phyloP scores from a whole-genome alignment of 495 filamentous ascomycete species.

The Lasiosphaeris hirsuta region DNA sequence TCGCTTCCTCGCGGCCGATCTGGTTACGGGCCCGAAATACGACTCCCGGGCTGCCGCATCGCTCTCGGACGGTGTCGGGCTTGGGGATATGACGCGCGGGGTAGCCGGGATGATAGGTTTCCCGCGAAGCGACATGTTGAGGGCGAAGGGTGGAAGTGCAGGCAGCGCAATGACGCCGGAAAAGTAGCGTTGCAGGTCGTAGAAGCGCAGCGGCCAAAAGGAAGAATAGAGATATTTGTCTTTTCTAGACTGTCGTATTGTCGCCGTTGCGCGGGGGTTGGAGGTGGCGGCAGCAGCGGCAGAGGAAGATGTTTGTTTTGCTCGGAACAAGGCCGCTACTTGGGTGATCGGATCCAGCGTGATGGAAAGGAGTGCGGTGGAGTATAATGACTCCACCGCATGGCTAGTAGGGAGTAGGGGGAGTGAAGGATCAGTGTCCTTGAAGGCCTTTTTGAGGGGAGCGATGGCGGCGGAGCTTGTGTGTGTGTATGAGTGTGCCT shows the following conservation, averaged over 20 bases:
- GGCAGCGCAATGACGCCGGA: constrained; percentile 48
- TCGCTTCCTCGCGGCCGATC: constrained; percentile 58
- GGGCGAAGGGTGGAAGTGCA: constrained; percentile 45
- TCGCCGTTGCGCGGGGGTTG: background rate
- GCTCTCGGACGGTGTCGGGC: constrained; percentile 60
- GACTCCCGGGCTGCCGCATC: constrained; percentile 44
- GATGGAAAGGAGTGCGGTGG: constrained; percentile 29
- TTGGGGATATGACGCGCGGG: constrained; percentile 69
- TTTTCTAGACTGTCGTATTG: constrained; percentile 44
- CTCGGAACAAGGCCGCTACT: constrained; percentile 19
- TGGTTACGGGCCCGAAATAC: constrained; percentile 61
- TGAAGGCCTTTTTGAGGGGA: constrained; percentile 3
- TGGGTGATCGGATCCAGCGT: constrained; percentile 46
- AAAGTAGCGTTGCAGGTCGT: constrained; percentile 46
- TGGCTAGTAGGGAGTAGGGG: constrained; percentile 21
- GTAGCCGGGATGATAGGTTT: constrained; percentile 53
- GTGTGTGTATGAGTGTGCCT: constrained; percentile 5
- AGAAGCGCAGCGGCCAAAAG: constrained; percentile 43
- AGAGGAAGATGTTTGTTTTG: constrained; percentile 1
- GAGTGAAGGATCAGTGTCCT: constrained; percentile 4
- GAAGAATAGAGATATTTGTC: constrained; percentile 45
- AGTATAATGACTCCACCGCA: constrained; percentile 38
- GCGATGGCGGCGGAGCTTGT: background rate
- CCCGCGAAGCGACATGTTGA: constrained; percentile 38
- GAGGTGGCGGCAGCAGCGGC: constrained; percentile 1